Evolutionary conservation across 306 rosid species (phyloP).

Genomic region (Canavalia ensiformis): DNA sequence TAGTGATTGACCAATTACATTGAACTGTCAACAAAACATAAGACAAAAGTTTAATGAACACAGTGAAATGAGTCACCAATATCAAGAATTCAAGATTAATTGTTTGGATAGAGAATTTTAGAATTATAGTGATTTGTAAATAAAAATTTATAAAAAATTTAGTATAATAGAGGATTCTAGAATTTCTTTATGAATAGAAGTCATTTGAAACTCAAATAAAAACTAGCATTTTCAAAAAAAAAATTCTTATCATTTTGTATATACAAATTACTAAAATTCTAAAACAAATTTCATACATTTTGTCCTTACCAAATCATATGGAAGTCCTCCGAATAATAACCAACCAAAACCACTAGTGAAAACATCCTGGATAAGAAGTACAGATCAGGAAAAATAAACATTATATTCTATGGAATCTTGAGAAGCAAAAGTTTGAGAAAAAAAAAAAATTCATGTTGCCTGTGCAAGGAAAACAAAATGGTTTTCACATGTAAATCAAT

Average conservation of each 20-base stretch:
- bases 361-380: slow-evolving; percentile 43
- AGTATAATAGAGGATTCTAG: too few species aligned
- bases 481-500: slow-evolving; percentile 5
- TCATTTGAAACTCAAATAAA: too few species aligned
- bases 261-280: too few species aligned
- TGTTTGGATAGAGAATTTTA: too few species aligned
- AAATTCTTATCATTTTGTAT: too few species aligned
- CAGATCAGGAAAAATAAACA: background rate
- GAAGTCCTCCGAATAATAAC: slow-evolving; percentile 52
- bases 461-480: background rate
- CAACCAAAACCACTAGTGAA: slow-evolving; percentile 51
- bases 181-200: too few species aligned
- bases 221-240: too few species aligned
- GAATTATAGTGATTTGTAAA: too few species aligned
- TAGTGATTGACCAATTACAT: slow-evolving; percentile 75
- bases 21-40: slow-evolving; percentile 49
- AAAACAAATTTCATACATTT: background rate
- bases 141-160: too few species aligned
- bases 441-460: too few species aligned
- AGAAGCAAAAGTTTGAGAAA: background rate
- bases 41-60: slow-evolving; percentile 1
- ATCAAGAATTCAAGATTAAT: background rate
- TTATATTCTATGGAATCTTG: background rate
- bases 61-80: background rate
- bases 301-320: slow-evolving; percentile 50